Evolutionary conservation across 345 rosid genomes (phyloP).

Genomic region (Zanthoxylum bungeanum): DNA sequence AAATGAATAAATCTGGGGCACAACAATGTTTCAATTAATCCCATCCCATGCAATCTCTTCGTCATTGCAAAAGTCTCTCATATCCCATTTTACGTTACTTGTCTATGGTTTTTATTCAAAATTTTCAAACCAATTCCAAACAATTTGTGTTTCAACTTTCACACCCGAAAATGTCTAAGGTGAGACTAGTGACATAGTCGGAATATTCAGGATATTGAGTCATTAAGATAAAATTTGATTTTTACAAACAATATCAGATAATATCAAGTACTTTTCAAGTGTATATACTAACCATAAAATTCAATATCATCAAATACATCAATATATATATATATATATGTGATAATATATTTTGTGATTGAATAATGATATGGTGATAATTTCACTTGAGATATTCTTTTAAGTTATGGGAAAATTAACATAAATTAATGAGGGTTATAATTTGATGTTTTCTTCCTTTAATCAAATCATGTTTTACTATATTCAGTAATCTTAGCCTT

Average conservation of each 20-base stretch:
- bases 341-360: background rate
- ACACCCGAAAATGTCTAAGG: no score
- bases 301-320: background rate
- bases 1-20: background rate
- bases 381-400: background rate
- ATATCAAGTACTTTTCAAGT: no score
- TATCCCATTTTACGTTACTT: no score
- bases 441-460: background rate
- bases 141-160: no score
- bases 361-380: background rate
- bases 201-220: no score
- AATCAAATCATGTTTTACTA: background rate
- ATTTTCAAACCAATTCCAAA: background rate
- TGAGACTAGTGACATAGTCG: no score
- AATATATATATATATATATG: background rate
- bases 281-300: background rate
- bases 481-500: background rate
- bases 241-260: no score
- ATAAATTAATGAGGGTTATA: no score
- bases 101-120: no score
- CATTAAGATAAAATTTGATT: no score
- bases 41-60: no score
- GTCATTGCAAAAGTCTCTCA: no score
- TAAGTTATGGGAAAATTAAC: background rate
- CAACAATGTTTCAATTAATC: slow-evolving; percentile 4